A percentile compares a stretch with the other conserved stretches of the same genome.
Conservation (phyloP, 306 rosid genomes). For the Arachis stenosperma region DNA sequence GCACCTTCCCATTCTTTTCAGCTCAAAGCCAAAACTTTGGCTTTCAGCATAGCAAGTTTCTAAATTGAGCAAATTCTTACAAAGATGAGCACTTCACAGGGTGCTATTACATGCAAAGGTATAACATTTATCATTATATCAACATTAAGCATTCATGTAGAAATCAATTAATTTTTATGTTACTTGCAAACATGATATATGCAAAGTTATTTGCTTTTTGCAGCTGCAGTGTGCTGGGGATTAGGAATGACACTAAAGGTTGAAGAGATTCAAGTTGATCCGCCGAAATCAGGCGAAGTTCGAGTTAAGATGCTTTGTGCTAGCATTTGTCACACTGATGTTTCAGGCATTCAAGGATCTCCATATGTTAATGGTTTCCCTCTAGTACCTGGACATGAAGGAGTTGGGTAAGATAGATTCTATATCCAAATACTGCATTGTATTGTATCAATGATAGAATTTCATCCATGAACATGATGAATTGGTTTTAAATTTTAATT, state of each 20-base stretch:
- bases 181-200: background rate
- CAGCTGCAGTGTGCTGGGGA: conserved; percentile 54
- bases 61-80: background rate
- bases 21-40: background rate
- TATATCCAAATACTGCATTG: too few relatives aligned
- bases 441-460: background rate
- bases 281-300: conserved; percentile 44
- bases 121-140: background rate
- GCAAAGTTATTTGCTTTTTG: background rate
- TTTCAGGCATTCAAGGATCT: conserved; percentile 20
- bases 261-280: conserved; percentile 50
- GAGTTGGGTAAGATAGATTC: conserved; percentile 46
- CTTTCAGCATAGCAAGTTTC: background rate
- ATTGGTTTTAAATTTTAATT: background rate
- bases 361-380: conserved; percentile 40
- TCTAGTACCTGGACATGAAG: conserved; percentile 49
- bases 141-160: background rate
- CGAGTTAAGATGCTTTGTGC: conserved; percentile 51
- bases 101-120: conserved; percentile 17
- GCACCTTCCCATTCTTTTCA: background rate
- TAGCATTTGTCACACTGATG: conserved; percentile 49
- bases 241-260: conserved; percentile 31
- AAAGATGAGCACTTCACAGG: background rate
- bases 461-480: background rate
- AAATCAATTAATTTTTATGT: background rate